Base-by-base conservation (phyloP, 768 basidiomycete genomes). In the Hygrophoropsis aurantiaca region DNA sequence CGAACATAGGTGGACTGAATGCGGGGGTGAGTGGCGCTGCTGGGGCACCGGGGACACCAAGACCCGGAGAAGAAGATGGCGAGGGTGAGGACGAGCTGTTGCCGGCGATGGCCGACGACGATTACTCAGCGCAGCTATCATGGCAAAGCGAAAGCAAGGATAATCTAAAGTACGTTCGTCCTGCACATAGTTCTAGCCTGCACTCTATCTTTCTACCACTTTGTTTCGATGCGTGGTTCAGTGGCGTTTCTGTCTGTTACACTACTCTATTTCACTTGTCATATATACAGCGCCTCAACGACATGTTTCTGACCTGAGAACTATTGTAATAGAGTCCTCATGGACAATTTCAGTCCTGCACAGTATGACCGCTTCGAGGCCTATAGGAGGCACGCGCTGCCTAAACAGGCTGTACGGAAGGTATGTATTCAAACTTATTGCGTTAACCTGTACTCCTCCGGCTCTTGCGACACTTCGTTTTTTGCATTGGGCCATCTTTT, bases 321-420 rank as follows among this genome's bases (percentile, higher is more conserved):
- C n/a, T n/a, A n/a, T n/a, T n/a, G 49, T 44, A 32, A n/a, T 51
- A 92, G 90, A 60, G 87, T 93, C 40, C 71, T 94, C 51, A 90
- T 94, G 85, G 88, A 91, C 62, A 90, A 90, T 56, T 87, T 94
- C 56, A 84, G 82, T 51, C 78, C 84, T 2, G 82, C 75, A 11
- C 92, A 94, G 60, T 90, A 92, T 59, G 90, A 93, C 36, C 79
- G 92, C 1, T 94, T 93, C 54, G 92, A 94, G 57, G 87, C 88
- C 0, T 94, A 93, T 62, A 72, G 90, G 47, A 77, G 92, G 16
- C 86, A 90, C 55, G 89, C 88, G 2, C 66, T 94, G 16, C 85
- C 87, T 1, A 93, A 93, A 58, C 85, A 86, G 56, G 84, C 83
- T 18, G 87, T 94, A 2, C 72, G 90, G 21, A 91, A 86, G 74